Base-by-base conservation (phyloP, 805 yeast genomes). In the Wickerhamiella nectarea region DNA sequence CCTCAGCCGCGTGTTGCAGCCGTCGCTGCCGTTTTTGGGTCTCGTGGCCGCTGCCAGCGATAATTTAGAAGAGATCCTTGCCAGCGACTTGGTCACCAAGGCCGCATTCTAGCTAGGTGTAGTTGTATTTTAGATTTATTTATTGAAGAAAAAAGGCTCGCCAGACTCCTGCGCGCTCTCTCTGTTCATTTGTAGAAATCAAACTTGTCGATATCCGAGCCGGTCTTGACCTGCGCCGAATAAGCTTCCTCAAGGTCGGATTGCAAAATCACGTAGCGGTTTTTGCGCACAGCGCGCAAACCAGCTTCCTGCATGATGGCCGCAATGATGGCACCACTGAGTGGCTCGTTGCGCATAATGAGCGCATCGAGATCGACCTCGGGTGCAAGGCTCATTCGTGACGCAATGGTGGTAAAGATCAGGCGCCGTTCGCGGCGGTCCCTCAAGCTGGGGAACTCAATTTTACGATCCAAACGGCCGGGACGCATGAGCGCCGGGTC, bases 251-350 rank as follows among this genome's bases (percentile, higher is more conserved):
- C 99, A 60, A 91, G 70, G 67, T 91, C 99, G 59, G 80, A 78
- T 67, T 91, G 97, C 58, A 93, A 70, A 52, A 91, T 93, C 65
- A 91, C 94, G 63, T 93, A 91, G 67, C 99, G 76, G 65, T 91
- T 91, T 69, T 89, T 91, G 69, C 99, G 81, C 38, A 91, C 97
- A 1, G 99, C 99, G 55, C 98, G 77, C 54, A 91, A 73, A 53
- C 99, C 99, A 22, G 99, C 99, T 67, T 93, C 99, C 72, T 91
- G 99, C 98, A 91, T 91, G 54, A 91, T 89, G 14, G 98, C 98
- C 12, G 99, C 97, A 59, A 91, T 91, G 46, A 89, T 75, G 10
- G 71, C 98, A 59, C 99, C 99, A 29, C 95, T 84, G 47, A 93
- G 69, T 34, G 98, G 95, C 61, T 91, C 98, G 60, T 91, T 91